phyloP scores from a whole-genome alignment of 2,329 filamentous ascomycete species.

The Pseudocercospora fijiensis region DNA sequence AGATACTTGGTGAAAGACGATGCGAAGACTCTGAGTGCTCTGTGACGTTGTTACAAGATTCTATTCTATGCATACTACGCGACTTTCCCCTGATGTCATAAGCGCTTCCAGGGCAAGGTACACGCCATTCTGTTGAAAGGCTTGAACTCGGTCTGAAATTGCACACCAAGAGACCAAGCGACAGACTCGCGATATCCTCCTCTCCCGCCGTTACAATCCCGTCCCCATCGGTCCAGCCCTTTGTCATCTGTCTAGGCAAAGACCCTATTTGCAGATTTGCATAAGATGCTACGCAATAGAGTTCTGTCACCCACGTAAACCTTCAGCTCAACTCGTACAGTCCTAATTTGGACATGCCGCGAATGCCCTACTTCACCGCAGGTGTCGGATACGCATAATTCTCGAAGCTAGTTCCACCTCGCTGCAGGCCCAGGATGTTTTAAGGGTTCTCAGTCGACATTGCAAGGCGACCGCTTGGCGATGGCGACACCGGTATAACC shows the following conservation, averaged over 20 bases:
- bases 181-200: not conserved
- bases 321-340: not conserved
- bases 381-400: not conserved
- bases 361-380: not conserved
- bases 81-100: not conserved
- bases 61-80: no score
- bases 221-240: not conserved
- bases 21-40: no score
- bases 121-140: not conserved
- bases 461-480: no score
- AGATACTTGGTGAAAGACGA: not conserved
- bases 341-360: not conserved
- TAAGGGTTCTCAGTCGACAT: no score
- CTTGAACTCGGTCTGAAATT: not conserved
- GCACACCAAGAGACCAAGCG: not conserved
- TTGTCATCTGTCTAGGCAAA: not conserved
- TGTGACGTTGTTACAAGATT: no score
- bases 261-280: not conserved
- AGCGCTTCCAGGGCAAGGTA: not conserved
- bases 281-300: not conserved
- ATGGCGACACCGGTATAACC: no score
- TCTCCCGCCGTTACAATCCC: not conserved
- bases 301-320: not conserved
- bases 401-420: no score
- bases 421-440: no score